Evolutionary conservation across 2,329 filamentous ascomycete species (phyloP).

Genomic region (Aspergillus udagawae): DNA sequence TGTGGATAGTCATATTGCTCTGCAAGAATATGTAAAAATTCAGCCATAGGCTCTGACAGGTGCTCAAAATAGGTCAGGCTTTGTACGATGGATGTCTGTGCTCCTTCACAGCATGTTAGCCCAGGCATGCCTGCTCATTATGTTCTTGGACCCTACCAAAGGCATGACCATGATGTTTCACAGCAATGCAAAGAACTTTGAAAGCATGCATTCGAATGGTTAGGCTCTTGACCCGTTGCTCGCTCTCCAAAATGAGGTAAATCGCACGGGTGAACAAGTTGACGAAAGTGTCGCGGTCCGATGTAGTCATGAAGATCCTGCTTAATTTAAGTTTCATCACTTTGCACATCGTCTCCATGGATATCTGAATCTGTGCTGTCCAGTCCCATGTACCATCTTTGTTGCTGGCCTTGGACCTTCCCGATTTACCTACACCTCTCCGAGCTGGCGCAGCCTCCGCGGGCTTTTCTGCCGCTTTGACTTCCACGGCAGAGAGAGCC

Average conservation of each 20-base stretch:
- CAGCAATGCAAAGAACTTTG: constrained; percentile 91
- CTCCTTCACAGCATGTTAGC: constrained; percentile 53
- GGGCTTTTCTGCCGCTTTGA: constrained; percentile 87
- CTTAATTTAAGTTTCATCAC: constrained; percentile 87
- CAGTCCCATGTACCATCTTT: constrained; percentile 87
- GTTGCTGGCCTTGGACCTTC: constrained; percentile 63
- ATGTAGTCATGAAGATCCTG: constrained; percentile 92
- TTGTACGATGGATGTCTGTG: constrained; percentile 96
- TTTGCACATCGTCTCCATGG: constrained; percentile 92
- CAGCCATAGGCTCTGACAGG: constrained; percentile 97
- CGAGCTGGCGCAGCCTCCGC: constrained; percentile 66
- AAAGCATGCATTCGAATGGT: constrained; percentile 94
- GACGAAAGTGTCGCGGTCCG: constrained; percentile 92
- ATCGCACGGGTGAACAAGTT: constrained; percentile 86
- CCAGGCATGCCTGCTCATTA: neutral
- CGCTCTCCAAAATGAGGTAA: constrained; percentile 90
- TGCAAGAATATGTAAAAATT: constrained; percentile 90
- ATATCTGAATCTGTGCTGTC: constrained; percentile 77
- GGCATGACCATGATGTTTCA: constrained; percentile 96
- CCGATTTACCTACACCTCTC: constrained; percentile 68
- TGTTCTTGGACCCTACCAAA: constrained; percentile 59
- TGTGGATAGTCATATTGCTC: constrained; percentile 98
- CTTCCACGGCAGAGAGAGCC: constrained; percentile 91
- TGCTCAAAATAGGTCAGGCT: constrained; percentile 98
- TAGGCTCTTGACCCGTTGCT: constrained; percentile 83